These are phyloP conservation scores for Xylariaceae sp. DNA, from an alignment of 2,329 filamentous ascomycete species.

Conservation along the genomic window DNA sequence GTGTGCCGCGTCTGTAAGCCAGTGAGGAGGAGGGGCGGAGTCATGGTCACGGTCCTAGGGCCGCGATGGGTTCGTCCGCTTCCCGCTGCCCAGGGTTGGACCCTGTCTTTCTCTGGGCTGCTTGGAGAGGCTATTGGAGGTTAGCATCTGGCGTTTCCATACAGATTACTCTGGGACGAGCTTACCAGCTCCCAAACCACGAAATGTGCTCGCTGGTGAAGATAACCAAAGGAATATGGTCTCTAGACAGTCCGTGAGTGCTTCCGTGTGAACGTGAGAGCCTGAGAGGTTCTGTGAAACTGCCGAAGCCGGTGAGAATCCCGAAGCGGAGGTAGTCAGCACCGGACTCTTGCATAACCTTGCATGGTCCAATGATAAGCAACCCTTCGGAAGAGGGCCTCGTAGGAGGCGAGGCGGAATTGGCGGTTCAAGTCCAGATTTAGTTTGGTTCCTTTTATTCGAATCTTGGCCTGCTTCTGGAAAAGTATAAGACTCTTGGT, in stretches of 20 bases:
- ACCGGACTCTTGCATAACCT: constrained; percentile 9
- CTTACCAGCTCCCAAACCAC: too few relatives aligned
- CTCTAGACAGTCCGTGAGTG: too few relatives aligned
- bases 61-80: constrained; percentile 6
- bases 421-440: too few relatives aligned
- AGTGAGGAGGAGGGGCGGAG: neutral
- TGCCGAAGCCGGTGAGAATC: constrained; percentile 18
- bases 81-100: constrained; percentile 1
- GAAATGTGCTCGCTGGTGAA: too few relatives aligned
- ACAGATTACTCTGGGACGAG: too few relatives aligned
- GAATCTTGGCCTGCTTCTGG: too few relatives aligned
- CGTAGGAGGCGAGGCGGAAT: neutral
- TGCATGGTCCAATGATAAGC: constrained; percentile 11
- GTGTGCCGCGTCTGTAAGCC: neutral
- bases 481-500: too few relatives aligned
- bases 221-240: too few relatives aligned
- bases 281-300: neutral
- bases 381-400: constrained; percentile 1
- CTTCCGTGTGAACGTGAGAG: too few relatives aligned
- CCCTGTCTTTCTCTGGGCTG: neutral
- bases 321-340: constrained; percentile 18
- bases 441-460: too few relatives aligned
- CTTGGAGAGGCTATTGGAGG: neutral
- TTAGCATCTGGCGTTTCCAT: too few relatives aligned
- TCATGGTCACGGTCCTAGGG: neutral